Evolutionary conservation across 2,329 filamentous ascomycete species (phyloP).

Genomic region (Aspergillus viridinutans): DNA sequence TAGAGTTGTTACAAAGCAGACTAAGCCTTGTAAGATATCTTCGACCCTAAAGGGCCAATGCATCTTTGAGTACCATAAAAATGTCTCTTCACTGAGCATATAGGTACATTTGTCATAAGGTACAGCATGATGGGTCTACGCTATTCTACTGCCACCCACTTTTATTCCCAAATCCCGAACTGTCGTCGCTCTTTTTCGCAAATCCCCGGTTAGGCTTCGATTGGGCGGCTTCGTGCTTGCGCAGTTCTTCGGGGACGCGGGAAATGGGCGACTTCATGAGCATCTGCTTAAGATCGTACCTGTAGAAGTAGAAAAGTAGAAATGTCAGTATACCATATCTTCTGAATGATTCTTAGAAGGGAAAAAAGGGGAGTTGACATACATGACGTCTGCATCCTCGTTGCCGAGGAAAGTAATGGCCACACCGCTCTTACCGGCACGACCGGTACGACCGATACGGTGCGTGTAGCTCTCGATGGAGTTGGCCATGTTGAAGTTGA

Average conservation of each 20-base stretch:
- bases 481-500: slow-evolving; percentile 98
- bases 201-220: slow-evolving; percentile 60
- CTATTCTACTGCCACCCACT: slow-evolving; percentile 26
- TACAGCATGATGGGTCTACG: not conserved
- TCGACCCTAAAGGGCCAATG: not conserved
- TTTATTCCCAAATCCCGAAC: slow-evolving; percentile 34
- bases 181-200: slow-evolving; percentile 47
- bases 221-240: slow-evolving; percentile 87
- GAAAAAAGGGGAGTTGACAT: slow-evolving; percentile 25
- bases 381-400: slow-evolving; percentile 86
- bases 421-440: slow-evolving; percentile 94
- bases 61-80: not conserved
- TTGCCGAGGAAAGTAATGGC: slow-evolving; percentile 92
- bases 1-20: not conserved
- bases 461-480: slow-evolving; percentile 95
- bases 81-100: not conserved
- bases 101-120: not conserved
- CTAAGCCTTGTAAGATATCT: not conserved
- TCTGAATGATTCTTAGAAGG: not conserved
- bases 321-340: slow-evolving; percentile 12
- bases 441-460: slow-evolving; percentile 91
- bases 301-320: slow-evolving; percentile 12
- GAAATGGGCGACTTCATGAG: slow-evolving; percentile 84
- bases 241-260: slow-evolving; percentile 84
- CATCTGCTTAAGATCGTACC: slow-evolving; percentile 89